These are phyloP conservation scores for Candida sakaeoensis DNA, from an alignment of 805 yeast species.

Conservation along the genomic window DNA sequence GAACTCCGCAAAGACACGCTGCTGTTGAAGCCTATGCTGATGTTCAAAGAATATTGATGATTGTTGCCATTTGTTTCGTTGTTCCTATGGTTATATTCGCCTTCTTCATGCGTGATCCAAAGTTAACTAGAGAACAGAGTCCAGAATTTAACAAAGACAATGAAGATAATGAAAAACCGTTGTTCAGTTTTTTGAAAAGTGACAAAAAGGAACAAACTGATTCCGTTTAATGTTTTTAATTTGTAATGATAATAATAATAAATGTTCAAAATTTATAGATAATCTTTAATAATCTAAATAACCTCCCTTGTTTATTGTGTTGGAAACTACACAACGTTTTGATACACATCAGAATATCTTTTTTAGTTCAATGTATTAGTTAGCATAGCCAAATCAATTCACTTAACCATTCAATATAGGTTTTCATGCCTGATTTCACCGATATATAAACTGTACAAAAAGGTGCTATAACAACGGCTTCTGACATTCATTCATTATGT, in stretches of 20 bases:
- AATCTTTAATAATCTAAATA: too few relatives aligned
- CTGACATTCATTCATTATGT: too few relatives aligned
- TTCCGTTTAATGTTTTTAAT: neutral
- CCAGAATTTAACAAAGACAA: constrained; percentile 12
- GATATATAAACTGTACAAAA: too few relatives aligned
- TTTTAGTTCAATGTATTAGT: too few relatives aligned
- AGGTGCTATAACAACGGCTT: too few relatives aligned
- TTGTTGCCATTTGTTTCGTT: constrained; percentile 53
- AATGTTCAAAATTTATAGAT: neutral
- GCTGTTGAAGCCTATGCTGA: constrained; percentile 56
- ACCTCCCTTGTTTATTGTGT: too few relatives aligned
- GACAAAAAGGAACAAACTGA: neutral
- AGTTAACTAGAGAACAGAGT: constrained; percentile 35
- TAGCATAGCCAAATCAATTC: too few relatives aligned
- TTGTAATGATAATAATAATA: neutral
- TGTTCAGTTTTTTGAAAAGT: constrained; percentile 6
- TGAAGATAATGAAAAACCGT: constrained; percentile 5
- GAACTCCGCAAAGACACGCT: constrained; percentile 55
- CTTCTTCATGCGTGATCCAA: constrained; percentile 52
- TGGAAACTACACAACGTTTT: too few relatives aligned
- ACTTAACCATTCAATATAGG: too few relatives aligned
- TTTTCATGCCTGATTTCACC: too few relatives aligned
- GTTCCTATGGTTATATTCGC: constrained; percentile 48
- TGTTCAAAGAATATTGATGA: constrained; percentile 55
- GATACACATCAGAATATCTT: too few relatives aligned